Evolutionary conservation across 257 asterid species (phyloP), one percentile per base, ranked within the genome.

Genomic region (Ligustrum vulgare): DNA sequence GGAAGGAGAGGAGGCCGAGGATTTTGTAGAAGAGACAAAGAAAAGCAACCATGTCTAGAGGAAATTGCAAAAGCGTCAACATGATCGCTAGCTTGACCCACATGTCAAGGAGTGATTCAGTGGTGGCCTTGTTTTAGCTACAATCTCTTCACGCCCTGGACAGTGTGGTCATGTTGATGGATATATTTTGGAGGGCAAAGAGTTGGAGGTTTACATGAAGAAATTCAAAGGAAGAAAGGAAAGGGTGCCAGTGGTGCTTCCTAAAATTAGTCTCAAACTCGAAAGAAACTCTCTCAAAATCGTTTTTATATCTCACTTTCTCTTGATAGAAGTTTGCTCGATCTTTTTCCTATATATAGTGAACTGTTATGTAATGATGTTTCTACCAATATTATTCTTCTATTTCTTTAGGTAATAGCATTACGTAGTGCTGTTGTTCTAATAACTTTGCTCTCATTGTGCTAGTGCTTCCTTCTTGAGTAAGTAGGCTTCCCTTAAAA

Each of bases 181-280:
- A 73, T 84, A 87, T 56, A 87, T 84, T 77, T 80, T 87, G 91
- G 91, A 87, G 82, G 91, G 91, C 45, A 87, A 87, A 74, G 90
- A 84, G 34, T 63, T 86, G 82, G 90, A 86, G 75, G 84, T 86
- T 60, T 86, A 86, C 80, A 80, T 82, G 89, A 87, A 87, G n/a
- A n/a, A n/a, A n/a, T n/a, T n/a, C n/a, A n/a, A n/a, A n/a, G n/a
- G n/a, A n/a, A n/a, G 85, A 87, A 87, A 72, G 89, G 91, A 80
- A 87, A 84, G 86, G 87, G 91, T 69, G 86, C 89, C 5, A 41
- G 80, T 7, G 83, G 79, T 56, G 89, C 91, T 58, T 83, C 67
- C 33, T 77, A 81, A 47, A 65, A 73, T 73, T 70, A 28, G 67
- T 68, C 41, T 22, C 23, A 8, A 0, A 10, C 36, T 77, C 7